phyloP scores from a whole-genome alignment of 2,329 filamentous ascomycete genomes.

The Botrytis galanthina region DNA sequence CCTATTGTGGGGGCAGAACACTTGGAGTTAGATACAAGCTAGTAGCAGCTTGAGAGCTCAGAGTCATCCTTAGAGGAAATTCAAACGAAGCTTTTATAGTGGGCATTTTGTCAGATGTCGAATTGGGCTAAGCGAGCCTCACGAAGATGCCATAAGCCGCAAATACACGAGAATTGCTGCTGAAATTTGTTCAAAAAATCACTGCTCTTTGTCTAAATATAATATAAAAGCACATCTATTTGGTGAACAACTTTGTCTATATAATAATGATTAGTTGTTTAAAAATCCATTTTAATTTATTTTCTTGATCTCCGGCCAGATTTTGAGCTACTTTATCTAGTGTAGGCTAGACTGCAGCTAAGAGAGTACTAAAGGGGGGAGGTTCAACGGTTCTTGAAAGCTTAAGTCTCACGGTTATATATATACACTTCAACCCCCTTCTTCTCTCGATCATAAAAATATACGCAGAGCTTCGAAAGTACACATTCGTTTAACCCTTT shows the following conservation, averaged over 20 bases:
- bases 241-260: rapidly evolving
- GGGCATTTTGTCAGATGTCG: background rate
- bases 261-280: background rate
- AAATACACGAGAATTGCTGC: rapidly evolving
- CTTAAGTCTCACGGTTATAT: background rate
- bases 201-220: rapidly evolving
- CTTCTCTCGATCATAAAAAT: background rate
- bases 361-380: background rate
- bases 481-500: background rate
- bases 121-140: background rate
- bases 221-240: rapidly evolving
- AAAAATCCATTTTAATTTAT: background rate
- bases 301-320: background rate
- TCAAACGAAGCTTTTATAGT: background rate
- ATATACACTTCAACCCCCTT: background rate
- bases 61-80: background rate
- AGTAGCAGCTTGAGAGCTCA: too few species aligned
- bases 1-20: too few species aligned
- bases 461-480: background rate
- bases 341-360: background rate
- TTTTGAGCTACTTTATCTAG: background rate
- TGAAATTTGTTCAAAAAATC: too few species aligned
- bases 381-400: rapidly evolving
- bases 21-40: too few species aligned
- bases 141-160: background rate